Percentiles rank a stretch among this genome's conserved stretches.
Evolutionary conservation across 179 eudicot genomes (phyloP).

Genomic region (Silene coronaria): DNA sequence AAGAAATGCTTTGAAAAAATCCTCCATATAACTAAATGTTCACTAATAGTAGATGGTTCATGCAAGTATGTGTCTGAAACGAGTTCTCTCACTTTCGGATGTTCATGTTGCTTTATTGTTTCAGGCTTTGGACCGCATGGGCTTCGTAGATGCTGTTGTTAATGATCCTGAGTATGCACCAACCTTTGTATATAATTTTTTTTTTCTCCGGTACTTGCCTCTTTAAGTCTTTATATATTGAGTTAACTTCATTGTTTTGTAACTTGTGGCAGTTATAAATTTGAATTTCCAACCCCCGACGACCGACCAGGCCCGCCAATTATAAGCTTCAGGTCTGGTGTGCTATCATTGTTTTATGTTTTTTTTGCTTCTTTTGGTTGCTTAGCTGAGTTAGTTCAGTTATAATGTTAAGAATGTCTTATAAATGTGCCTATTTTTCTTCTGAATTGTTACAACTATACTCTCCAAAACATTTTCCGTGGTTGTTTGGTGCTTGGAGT

Average conservation of each 20-base stretch:
- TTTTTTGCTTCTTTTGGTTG: conserved; percentile 4
- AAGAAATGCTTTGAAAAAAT: neutral
- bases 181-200: neutral
- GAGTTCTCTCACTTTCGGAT: neutral
- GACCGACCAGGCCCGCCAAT: conserved; percentile 97
- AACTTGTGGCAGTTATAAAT: conserved; percentile 68
- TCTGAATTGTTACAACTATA: neutral
- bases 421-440: neutral
- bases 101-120: conserved; percentile 19
- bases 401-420: too few species aligned
- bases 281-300: conserved; percentile 98
- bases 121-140: conserved; percentile 94
- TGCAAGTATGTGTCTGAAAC: neutral
- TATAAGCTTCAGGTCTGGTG: conserved; percentile 88
- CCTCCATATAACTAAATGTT: neutral
- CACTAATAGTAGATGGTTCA: neutral
- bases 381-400: neutral
- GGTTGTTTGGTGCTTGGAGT: neutral
- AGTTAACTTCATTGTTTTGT: conserved; percentile 15
- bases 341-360: neutral
- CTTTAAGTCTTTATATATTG: neutral
- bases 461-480: neutral
- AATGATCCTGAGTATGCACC: conserved; percentile 91
- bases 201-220: neutral
- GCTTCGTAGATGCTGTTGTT: conserved; percentile 73